Conservation (phyloP, 345 rosid species). For the Rhizophora mangle region DNA sequence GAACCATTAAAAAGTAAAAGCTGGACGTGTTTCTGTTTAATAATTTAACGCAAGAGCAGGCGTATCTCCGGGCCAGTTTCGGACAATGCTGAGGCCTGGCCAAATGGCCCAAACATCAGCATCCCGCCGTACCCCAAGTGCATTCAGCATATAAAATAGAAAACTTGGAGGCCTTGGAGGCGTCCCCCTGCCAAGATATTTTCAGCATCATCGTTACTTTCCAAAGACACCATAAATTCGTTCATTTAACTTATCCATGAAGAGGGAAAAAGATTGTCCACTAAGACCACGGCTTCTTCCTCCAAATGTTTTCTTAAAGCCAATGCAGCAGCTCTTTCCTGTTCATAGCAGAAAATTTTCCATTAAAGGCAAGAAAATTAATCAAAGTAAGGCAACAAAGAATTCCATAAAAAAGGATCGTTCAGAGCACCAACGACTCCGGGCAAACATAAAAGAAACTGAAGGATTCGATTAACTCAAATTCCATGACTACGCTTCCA, state of each 20-base stretch:
- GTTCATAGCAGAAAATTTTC: neutral
- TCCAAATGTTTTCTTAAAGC: constrained; percentile 85
- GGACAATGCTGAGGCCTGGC: constrained; percentile 38
- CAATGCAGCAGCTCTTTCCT: constrained; percentile 73
- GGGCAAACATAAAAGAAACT: too few species aligned
- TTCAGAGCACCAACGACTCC: too few species aligned
- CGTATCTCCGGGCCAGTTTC: too few species aligned
- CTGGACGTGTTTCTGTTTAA: too few species aligned
- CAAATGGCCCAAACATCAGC: constrained; percentile 84
- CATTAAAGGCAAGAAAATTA: too few species aligned
- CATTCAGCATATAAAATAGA: constrained; percentile 60
- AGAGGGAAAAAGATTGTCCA: constrained; percentile 81
- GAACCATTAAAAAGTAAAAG: too few species aligned
- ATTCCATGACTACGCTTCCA: too few species aligned
- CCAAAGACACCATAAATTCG: constrained; percentile 60
- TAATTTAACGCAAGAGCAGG: too few species aligned
- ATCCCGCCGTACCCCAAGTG: constrained; percentile 79
- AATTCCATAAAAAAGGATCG: too few species aligned
- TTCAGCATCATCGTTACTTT: constrained; percentile 72
- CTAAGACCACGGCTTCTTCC: constrained; percentile 84
- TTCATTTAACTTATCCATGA: constrained; percentile 79
- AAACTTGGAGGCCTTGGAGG: constrained; percentile 87
- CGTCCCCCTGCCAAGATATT: constrained; percentile 57
- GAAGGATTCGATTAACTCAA: too few species aligned
- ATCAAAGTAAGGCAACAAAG: too few species aligned